These are phyloP conservation scores for Neostapfia colusana DNA, from an alignment of 176 grass and related monocot genomes.

Conservation along the genomic window DNA sequence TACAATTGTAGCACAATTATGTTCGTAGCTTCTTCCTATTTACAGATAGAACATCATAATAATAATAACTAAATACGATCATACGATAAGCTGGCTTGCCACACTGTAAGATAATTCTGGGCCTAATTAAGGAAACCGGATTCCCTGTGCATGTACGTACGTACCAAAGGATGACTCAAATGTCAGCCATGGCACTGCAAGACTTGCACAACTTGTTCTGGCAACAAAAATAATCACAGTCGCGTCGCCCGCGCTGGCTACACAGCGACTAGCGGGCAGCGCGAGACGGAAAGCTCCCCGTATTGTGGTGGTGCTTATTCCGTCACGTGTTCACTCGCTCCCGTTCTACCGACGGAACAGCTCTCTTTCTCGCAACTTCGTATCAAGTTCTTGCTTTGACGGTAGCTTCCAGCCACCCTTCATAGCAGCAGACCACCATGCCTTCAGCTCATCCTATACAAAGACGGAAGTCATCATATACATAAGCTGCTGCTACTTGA, in stretches of 20 bases:
- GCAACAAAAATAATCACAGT: neutral
- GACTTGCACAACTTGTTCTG: neutral
- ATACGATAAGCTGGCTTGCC: neutral
- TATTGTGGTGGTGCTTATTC: neutral
- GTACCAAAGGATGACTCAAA: slow-evolving; percentile 1
- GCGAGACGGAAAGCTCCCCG: slow-evolving; percentile 2
- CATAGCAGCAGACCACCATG: slow-evolving; percentile 68
- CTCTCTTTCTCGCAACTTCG: slow-evolving; percentile 65
- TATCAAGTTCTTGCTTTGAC: slow-evolving; percentile 57
- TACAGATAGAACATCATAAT: slow-evolving; percentile 16
- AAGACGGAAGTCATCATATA: neutral
- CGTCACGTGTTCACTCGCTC: neutral
- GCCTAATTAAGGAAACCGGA: neutral
- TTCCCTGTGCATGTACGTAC: neutral
- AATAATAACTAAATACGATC: slow-evolving; percentile 1
- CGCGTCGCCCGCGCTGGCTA: neutral
- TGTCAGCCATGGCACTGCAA: neutral
- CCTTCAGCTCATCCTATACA: slow-evolving; percentile 77
- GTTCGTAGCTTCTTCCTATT: slow-evolving; percentile 35
- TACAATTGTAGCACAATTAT: slow-evolving; percentile 4
- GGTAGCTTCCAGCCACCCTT: slow-evolving; percentile 60
- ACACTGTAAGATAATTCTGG: neutral
- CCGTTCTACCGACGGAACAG: slow-evolving; percentile 40
- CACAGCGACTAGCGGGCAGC: neutral
- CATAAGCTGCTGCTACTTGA: neutral